Base-by-base conservation (phyloP, 176 grass and related monocot genomes). In the Bolboschoenus planiculmis region DNA sequence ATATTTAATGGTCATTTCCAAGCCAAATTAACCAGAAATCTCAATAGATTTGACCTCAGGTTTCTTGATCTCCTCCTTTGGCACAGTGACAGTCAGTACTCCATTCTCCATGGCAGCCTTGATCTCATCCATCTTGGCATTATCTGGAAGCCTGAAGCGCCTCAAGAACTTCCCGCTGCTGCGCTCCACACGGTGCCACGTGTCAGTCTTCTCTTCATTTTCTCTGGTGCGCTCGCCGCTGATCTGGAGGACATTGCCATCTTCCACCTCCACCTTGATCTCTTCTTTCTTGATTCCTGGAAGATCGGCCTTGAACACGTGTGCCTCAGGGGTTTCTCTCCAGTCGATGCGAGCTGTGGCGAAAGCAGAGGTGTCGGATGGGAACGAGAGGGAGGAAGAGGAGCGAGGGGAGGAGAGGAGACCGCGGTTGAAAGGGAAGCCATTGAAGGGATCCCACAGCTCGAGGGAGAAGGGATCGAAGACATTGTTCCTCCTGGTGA, bases 81-180 rank as follows among this genome's bases (percentile, higher is more conserved):
- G 78, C 78, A 81, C 78, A 3, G 78, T 81, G 9, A 81, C 56
- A 1, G 78, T 59, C 16, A 81, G 20, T 20, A 81, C 78, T 0
- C 78, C 78, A 0, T 62, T 46, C 36, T 62, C 78, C 78, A 81
- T 62, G 18, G 56, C 78, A 21, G 78, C 78, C 78, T 81, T 81
- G 35, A 81, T 20, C 23, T 59, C 6, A 8, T 81, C 78, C 34
- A 62, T 30, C 78, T 62, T 81, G 0, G 20, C 56, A 62, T 81
- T 46, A 20, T 44, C 78, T 5, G 78, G 78, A 10, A 81, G 78
- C 78, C 55, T 61, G 34, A 62, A 44, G 10, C 56, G 10, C 78
- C 78, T 81, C 78, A 60, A 16, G 34, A 81, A 81, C 55, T 81
- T 30, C 0, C 36, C 78, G 4, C 56, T 62, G 78, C 35, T 61